Base-by-base conservation (phyloP, 1,284 basidiomycete species). In the Fistulinella staudtii region DNA sequence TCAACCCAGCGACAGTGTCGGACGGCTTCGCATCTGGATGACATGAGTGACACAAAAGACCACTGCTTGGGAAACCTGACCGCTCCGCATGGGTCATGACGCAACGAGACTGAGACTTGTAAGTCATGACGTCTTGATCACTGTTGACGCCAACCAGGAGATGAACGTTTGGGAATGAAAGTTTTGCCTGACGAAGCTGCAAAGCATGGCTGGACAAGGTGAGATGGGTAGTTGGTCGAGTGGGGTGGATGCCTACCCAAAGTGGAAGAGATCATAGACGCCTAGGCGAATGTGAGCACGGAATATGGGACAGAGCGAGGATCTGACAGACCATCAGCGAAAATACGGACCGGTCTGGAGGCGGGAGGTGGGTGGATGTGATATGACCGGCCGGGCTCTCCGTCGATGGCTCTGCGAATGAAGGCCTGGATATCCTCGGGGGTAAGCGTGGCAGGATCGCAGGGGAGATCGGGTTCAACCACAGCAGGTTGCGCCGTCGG, bases 1-100 rank as follows among this genome's bases (percentile, higher is more conserved):
- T 99, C 94, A 0, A 94, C 93, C 95, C 95, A 99, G 45, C 92
- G 81, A 65, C 95, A 97, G 64, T 98, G 93, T 23, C 90, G 76
- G 9, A 89, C 89, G 9, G 87, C 83, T 68, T 97, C 94, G 60
- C 89, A 82, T 49, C 80, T 80, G 42, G 8, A 21, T 27, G 22
- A 59, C 43, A 44, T 62, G 50, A 45, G 30, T 51, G 47, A 47
- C 20, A 37, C 4, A 20, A 35, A 42, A 30, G 13, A 34, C 17
- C 17, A 43, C 21, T 3, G 3, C 14, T 36, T n/a, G n/a, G n/a
- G 22, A 38, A n/a, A 28, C 44, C 74, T 21, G 39, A 85, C 72
- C 94, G 80, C 69, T 99, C 95, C 1, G 80, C 76, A 54, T 95
- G 91, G 14, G 74, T 84, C 84, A 97, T 89, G 44, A 97, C 80